Conservation (phyloP, 116 monocot species). For the Zostera marina region DNA sequence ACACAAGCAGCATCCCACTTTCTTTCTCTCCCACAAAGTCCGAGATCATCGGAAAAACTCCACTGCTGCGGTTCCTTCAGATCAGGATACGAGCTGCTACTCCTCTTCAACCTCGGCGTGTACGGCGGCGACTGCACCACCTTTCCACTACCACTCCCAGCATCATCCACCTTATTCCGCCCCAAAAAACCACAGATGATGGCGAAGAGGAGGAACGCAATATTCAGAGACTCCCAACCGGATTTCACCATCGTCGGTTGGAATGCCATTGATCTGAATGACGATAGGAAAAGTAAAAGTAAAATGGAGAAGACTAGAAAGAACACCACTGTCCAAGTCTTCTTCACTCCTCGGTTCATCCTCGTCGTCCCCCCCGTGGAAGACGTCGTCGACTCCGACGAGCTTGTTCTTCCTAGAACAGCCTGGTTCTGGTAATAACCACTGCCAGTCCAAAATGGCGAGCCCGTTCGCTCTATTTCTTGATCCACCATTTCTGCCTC, state of each 20-base stretch:
- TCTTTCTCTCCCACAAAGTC: constrained; percentile 4
- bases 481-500: not conserved
- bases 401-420: not conserved
- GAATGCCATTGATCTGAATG: constrained; percentile 13
- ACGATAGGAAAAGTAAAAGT: constrained; percentile 10
- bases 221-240: constrained; percentile 61
- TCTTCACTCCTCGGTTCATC: not conserved
- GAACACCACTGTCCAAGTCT: constrained; percentile 4
- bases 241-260: constrained; percentile 13
- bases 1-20: not conserved
- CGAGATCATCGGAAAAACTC: constrained; percentile 34
- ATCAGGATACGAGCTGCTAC: constrained; percentile 67
- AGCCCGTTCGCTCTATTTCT: not conserved
- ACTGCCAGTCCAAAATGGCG: not conserved
- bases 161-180: constrained; percentile 5
- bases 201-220: constrained; percentile 59
- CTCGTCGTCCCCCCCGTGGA: not conserved
- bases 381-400: not conserved
- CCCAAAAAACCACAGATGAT: constrained; percentile 53
- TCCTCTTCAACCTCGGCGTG: constrained; percentile 29
- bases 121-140: not conserved
- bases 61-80: constrained; percentile 23
- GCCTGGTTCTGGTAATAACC: not conserved
- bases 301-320: not conserved
- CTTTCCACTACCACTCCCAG: not conserved